A percentile compares a stretch with the other conserved stretches of the same genome.
These are phyloP conservation scores for Kluyveromyces lactis DNA, from an alignment of 805 yeast species.

Conservation along the genomic window DNA sequence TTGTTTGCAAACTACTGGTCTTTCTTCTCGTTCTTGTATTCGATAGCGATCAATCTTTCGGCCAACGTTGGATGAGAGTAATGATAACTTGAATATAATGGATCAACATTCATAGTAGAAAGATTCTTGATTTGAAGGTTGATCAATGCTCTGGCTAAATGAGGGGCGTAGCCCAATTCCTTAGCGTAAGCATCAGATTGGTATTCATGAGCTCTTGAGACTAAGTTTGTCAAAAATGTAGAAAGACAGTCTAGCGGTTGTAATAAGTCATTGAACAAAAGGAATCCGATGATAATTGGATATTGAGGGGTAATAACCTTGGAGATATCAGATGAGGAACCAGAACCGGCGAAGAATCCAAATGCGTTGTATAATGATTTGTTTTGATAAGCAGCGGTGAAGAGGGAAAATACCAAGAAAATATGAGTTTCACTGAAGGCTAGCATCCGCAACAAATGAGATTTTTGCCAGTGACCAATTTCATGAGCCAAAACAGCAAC, in stretches of 20 bases:
- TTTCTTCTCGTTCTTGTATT: slow-evolving; percentile 31
- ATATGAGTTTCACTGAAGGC: slow-evolving; percentile 55
- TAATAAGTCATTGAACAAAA: slow-evolving; percentile 68
- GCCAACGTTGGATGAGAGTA: slow-evolving; percentile 88
- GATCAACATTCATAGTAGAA: slow-evolving; percentile 80
- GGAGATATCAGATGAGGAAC: slow-evolving; percentile 6
- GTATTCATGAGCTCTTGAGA: slow-evolving; percentile 83
- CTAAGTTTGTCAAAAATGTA: slow-evolving; percentile 56
- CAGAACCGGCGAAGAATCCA: slow-evolving; percentile 45
- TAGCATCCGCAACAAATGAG: slow-evolving; percentile 77
- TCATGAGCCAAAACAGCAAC: slow-evolving; percentile 98
- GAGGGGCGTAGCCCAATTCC: slow-evolving; percentile 58
- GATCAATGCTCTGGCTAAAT: slow-evolving; percentile 65
- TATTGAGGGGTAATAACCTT: slow-evolving; percentile 33
- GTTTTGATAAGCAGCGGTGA: slow-evolving; percentile 76
- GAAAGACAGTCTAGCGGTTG: slow-evolving; percentile 67
- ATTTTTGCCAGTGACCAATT: slow-evolving; percentile 94
- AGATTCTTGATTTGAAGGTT: slow-evolving; percentile 73
- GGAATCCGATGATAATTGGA: slow-evolving; percentile 77
- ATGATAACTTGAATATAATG: slow-evolving; percentile 81
- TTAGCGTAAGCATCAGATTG: slow-evolving; percentile 89
- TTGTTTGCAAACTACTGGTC: slow-evolving; percentile 4
- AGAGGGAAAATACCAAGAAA: slow-evolving; percentile 57
- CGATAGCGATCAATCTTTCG: slow-evolving; percentile 78
- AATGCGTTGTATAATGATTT: slow-evolving; percentile 67